Base-by-base conservation (phyloP, 257 asterid species). In the Cordia subcordata region DNA sequence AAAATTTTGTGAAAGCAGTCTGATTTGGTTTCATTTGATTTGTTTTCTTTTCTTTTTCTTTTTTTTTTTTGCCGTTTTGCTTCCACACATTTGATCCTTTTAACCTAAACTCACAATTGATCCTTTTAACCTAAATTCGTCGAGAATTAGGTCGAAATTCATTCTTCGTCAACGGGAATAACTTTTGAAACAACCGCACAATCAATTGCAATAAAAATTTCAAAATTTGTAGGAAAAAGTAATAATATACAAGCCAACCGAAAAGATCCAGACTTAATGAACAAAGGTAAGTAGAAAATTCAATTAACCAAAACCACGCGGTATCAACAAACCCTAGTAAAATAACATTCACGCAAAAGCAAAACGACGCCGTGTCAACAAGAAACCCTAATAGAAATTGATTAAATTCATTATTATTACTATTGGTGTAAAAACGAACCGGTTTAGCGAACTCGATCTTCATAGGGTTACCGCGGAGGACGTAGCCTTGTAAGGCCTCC, bases 391-490 rank as follows among this genome's bases (percentile, higher is more conserved):
- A 23, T 52, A 56, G 20, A 13, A 18, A 53, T 45, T 15, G 27
- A 51, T 73, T 57, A 63, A 49, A 51, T 66, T n/a, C 23, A 8
- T 68, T 35, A 64, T 64, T 53, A 65, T 56, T 21, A 61, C 15
- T 19, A 42, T 42, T 42, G 15, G 10, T 42, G 47, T 27, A 58
- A 63, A 73, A 62, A 91, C 98, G 72, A 77, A 92, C 99, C 99
- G 90, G 90, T 85, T 86, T 92, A 38, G 96, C 94, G 73, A 86
- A 92, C 75, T 92, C 95, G 50, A 88, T 86, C 75, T 79, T 88
- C 57, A 88, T 62, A 1, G 85, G 64, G 62, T 63, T 81, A 27
- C 89, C 93, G 27, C 74, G 93, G 66, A 88, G 77, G 50, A 67
- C 19, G 69, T 79, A 67, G 22, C 96, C 96, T 68, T 88, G 95